These are phyloP conservation scores for Rutidosis leptorrhynchoides DNA, from an alignment of 129 eudicot genomes.

Conservation along the genomic window DNA sequence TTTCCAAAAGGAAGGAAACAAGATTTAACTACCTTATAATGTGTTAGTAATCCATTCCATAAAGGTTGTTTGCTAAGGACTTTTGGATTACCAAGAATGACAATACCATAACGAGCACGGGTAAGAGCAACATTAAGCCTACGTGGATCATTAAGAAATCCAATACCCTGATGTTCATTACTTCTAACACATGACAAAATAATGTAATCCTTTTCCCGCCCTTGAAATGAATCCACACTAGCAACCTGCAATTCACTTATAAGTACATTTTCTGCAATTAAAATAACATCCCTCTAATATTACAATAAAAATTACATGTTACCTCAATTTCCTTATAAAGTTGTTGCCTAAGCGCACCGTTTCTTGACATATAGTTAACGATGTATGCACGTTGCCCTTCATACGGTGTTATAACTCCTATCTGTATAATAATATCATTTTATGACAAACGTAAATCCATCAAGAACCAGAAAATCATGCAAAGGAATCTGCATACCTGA, in stretches of 20 bases:
- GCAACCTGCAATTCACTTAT: slow-evolving; percentile 58
- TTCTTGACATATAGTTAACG: slow-evolving; percentile 89
- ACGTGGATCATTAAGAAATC: slow-evolving; percentile 95
- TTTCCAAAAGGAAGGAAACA: background rate
- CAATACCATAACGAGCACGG: slow-evolving; percentile 95
- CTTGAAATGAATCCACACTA: slow-evolving; percentile 97
- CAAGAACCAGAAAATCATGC: slow-evolving; percentile 11
- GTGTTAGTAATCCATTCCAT: slow-evolving; percentile 91
- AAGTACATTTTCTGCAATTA: slow-evolving; percentile 12
- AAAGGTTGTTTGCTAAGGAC: slow-evolving; percentile 91
- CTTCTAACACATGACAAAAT: slow-evolving; percentile 95
- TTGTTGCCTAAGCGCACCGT: slow-evolving; percentile 92
- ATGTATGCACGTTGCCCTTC: slow-evolving; percentile 97
- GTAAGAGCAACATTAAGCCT: slow-evolving; percentile 98
- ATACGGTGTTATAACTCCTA: slow-evolving; percentile 95
- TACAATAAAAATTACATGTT: background rate
- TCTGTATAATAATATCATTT: slow-evolving; percentile 35
- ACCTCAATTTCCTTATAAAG: slow-evolving; percentile 98
- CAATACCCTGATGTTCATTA: slow-evolving; percentile 97
- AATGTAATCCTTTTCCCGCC: slow-evolving; percentile 90
- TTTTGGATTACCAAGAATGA: slow-evolving; percentile 91
- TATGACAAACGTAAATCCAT: background rate
- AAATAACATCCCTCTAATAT: background rate
- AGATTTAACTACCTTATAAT: slow-evolving; percentile 66
- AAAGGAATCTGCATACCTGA: slow-evolving; percentile 46